phyloP scores from a whole-genome alignment of 1,284 basidiomycete genomes.

The Baeospora myosura region DNA sequence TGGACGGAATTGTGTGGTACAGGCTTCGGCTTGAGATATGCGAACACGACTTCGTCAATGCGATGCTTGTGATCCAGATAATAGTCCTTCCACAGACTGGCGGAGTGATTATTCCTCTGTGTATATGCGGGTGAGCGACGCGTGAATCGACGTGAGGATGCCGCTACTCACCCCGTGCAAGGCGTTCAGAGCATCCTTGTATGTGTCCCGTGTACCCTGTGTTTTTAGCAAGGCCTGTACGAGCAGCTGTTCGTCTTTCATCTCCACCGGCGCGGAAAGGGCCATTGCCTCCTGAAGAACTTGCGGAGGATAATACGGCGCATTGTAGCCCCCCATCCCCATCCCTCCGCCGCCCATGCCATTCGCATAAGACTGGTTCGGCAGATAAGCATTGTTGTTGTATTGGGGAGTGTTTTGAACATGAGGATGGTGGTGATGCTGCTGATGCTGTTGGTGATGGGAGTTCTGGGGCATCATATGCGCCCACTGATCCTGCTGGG shows the following conservation, averaged over 20 bases:
- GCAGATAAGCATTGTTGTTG: conserved; percentile 15
- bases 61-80: conserved; percentile 52
- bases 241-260: conserved; percentile 46
- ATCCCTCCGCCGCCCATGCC: conserved; percentile 23
- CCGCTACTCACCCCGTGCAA: conserved; percentile 37
- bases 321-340: conserved; percentile 21
- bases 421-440: conserved; percentile 9
- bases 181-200: conserved; percentile 34
- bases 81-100: conserved; percentile 15
- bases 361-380: conserved; percentile 25
- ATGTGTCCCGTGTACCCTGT: conserved; percentile 13
- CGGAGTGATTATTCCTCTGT: conserved; percentile 1
- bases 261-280: conserved; percentile 47
- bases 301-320: conserved; percentile 41
- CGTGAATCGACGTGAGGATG: neutral
- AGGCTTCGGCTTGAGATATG: neutral
- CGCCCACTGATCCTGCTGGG: conserved; percentile 5
- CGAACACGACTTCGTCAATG: conserved; percentile 42
- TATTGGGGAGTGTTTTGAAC: conserved; percentile 6
- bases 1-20: neutral
- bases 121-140: neutral
- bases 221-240: conserved; percentile 26
- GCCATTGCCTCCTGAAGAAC: conserved; percentile 46
- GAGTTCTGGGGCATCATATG: conserved; percentile 2
- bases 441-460: conserved; percentile 8